A percentile compares a stretch with the other conserved stretches of the same genome.
These are phyloP conservation scores for Parasitella parasitica DNA, from an alignment of 371 early-diverging fungal species.

Conservation along the genomic window DNA sequence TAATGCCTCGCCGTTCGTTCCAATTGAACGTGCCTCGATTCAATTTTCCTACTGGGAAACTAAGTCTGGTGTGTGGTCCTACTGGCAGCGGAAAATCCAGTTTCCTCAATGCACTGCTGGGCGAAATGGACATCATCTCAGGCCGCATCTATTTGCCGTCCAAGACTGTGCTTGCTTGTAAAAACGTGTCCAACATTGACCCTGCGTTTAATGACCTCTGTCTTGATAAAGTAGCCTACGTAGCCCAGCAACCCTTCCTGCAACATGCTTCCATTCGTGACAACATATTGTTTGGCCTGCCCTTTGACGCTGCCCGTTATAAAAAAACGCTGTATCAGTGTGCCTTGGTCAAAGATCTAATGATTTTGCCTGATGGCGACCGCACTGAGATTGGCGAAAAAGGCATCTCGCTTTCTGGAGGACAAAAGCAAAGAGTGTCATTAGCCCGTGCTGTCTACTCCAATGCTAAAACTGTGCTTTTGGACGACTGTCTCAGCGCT, in stretches of 20 bases:
- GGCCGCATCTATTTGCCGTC: slow-evolving; percentile 45
- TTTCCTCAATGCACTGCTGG: slow-evolving; percentile 67
- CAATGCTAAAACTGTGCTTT: slow-evolving; percentile 65
- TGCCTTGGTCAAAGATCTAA: slow-evolving; percentile 78
- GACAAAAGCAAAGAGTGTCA: slow-evolving; percentile 81
- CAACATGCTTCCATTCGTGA: slow-evolving; percentile 79
- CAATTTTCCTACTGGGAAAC: slow-evolving; percentile 61
- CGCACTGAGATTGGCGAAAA: slow-evolving; percentile 89
- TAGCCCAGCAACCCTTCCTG: slow-evolving; percentile 78
- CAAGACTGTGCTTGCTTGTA: slow-evolving; percentile 1
- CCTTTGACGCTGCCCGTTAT: slow-evolving; percentile 66
- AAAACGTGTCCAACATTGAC: slow-evolving; percentile 27
- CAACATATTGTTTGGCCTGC: slow-evolving; percentile 83
- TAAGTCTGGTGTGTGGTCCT: slow-evolving; percentile 65
- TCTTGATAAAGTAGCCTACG: slow-evolving; percentile 67
- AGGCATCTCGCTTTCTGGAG: slow-evolving; percentile 88
- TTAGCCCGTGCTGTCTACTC: slow-evolving; percentile 83
- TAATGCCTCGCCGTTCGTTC: slow-evolving; percentile 4
- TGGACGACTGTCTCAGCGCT: slow-evolving; percentile 83
- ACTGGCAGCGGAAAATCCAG: slow-evolving; percentile 76
- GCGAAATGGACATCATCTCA: slow-evolving; percentile 62
- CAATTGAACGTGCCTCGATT: slow-evolving; percentile 27
- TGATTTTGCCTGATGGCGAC: slow-evolving; percentile 81
- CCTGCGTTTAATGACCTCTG: slow-evolving; percentile 38
- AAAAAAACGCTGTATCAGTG: slow-evolving; percentile 67